Percentiles rank a stretch among this genome's conserved stretches.
These are phyloP conservation scores for Roridomyces roridus DNA, from an alignment of 768 basidiomycete genomes.

Conservation along the genomic window DNA sequence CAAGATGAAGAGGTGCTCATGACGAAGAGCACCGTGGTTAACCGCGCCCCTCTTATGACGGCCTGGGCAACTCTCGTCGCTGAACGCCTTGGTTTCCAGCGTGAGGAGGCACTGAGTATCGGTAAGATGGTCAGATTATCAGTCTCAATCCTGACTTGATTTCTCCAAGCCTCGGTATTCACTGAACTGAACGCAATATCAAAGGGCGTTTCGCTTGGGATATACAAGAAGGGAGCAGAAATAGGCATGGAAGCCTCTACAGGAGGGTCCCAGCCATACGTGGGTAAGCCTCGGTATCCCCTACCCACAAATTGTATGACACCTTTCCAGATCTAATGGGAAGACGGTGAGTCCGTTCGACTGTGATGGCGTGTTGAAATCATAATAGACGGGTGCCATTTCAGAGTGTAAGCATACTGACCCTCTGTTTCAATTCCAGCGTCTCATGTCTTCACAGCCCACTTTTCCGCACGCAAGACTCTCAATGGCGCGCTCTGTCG, in stretches of 20 bases:
- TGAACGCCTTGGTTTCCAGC: slow-evolving; percentile 83
- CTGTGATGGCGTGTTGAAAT: not conserved
- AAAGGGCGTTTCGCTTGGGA: slow-evolving; percentile 85
- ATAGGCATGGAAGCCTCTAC: slow-evolving; percentile 59
- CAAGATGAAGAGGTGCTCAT: slow-evolving; percentile 73
- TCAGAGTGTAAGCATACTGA: slow-evolving; percentile 46
- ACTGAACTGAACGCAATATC: slow-evolving; percentile 91
- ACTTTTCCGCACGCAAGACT: slow-evolving; percentile 70
- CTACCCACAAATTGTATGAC: no score
- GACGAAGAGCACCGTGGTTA: slow-evolving; percentile 70
- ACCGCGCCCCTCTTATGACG: slow-evolving; percentile 94
- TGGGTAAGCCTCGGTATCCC: slow-evolving; percentile 28
- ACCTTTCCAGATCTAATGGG: slow-evolving; percentile 71
- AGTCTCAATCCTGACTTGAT: not conserved
- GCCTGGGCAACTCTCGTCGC: slow-evolving; percentile 92
- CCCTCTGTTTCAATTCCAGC: not conserved
- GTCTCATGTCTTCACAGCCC: slow-evolving; percentile 54
- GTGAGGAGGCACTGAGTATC: slow-evolving; percentile 91
- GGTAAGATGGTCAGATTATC: slow-evolving; percentile 49
- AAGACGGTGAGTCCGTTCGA: slow-evolving; percentile 49
- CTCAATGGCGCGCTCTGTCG: slow-evolving; percentile 85
- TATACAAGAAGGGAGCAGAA: slow-evolving; percentile 64
- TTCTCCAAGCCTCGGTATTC: slow-evolving; percentile 78
- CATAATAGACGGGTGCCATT: not conserved
- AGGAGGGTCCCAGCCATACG: slow-evolving; percentile 77